Conservation (phyloP, 257 asterid species). For the Solanum etuberosum region DNA sequence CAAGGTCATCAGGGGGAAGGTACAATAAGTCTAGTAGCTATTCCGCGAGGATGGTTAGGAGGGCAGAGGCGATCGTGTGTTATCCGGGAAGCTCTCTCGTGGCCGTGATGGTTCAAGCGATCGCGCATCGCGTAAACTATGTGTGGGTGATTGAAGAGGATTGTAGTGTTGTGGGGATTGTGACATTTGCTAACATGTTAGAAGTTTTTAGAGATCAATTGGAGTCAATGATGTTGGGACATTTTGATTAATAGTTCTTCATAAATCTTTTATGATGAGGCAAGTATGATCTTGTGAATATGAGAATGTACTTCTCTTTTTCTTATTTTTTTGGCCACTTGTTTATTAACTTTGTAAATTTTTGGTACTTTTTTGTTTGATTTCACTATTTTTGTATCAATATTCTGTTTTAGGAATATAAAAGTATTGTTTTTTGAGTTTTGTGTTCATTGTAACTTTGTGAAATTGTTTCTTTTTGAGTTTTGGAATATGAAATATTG, state of each 20-base stretch:
- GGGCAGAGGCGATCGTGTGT: constrained; percentile 80
- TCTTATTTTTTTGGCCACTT: background rate
- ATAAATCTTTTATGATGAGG: background rate
- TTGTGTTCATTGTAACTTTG: background rate
- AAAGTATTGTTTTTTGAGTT: background rate
- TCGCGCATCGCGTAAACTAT: constrained; percentile 66
- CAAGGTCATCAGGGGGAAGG: constrained; percentile 9
- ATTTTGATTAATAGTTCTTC: background rate
- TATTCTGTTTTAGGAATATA: background rate
- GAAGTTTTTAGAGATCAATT: constrained; percentile 41
- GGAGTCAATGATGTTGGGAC: constrained; percentile 24
- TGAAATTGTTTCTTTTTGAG: background rate
- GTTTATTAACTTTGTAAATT: background rate
- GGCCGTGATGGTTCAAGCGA: constrained; percentile 85
- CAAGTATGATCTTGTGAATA: constrained; percentile 8
- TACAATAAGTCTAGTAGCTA: constrained; percentile 34
- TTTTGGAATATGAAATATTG: background rate
- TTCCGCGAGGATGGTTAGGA: constrained; percentile 46
- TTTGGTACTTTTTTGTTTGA: background rate
- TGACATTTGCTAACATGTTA: constrained; percentile 53
- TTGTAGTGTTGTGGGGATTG: constrained; percentile 58
- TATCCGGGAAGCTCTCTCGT: constrained; percentile 64
- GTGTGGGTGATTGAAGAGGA: constrained; percentile 94
- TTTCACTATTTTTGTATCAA: background rate
- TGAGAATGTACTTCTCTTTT: constrained; percentile 5